Base-by-base conservation (phyloP, 495 filamentous ascomycete genomes). In the Penicillium lagena region DNA sequence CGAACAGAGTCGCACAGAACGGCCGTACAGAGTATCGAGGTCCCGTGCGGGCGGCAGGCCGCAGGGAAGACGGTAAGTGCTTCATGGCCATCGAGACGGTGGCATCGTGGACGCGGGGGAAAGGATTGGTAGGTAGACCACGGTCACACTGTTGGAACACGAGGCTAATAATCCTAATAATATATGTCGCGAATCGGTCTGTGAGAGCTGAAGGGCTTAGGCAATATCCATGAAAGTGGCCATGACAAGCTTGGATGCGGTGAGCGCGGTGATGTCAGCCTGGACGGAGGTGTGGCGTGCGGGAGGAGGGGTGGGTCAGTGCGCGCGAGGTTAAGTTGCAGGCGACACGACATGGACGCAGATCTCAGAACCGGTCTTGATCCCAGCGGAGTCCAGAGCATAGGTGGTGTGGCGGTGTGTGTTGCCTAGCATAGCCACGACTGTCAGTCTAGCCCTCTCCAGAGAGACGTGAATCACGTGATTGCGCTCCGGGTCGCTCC, bases 11-110 rank as follows among this genome's bases (percentile, higher is more conserved):
- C 30, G 49, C 55, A 52, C 58, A 70, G 40, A 70, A 70, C 12
- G 66, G 63, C 15, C 60, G 58, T 8, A 56, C 58, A 2, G 68
- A 72, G 40, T 63, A 69, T 46, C 48, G 58, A 46, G 59, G 61
- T 45, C 45, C 55, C 44, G 38, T 59, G 40, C 52, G 52, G 46
- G 41, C 46, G 39, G 46, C 42, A 47, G 54, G 51, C 50, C 50
- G 59, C 46, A 59, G 50, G 12, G 54, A 43, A 22, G 50, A 45
- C 47, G 60, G 42, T 46, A 45, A 39, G 47, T 49, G 47, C 47
- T 56, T 54, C 43, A 59, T 67, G 37, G 45, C 52, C 46, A 48
- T 34, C 22, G 41, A 49, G 45, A 43, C 39, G 30, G 52, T 50
- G 39, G 58, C 62, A 67, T 67, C 41, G 47, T 68, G 62, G 44